phyloP scores from a whole-genome alignment of 768 basidiomycete genomes.

The Pleurotus citrinopileatus region DNA sequence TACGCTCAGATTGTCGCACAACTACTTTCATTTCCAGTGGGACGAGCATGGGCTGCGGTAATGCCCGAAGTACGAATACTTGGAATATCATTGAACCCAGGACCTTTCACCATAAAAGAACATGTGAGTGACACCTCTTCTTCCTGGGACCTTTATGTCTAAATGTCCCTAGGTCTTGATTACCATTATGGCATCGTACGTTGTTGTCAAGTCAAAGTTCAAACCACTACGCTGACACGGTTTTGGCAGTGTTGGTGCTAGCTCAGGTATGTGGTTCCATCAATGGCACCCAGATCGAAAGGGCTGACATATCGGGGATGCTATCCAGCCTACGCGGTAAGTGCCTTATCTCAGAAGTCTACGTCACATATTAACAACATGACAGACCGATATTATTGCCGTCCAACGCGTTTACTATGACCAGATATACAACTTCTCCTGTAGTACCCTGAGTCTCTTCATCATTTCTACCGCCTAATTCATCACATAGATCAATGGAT shows the following conservation, averaged over 20 bases:
- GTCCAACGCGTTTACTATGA: constrained; percentile 74
- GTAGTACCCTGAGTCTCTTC: constrained; percentile 30
- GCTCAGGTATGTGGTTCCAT: constrained; percentile 29
- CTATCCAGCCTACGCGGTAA: neutral
- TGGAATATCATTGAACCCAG: constrained; percentile 56
- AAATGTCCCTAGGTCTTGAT: constrained; percentile 44
- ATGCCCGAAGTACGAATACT: constrained; percentile 52
- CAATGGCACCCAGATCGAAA: neutral
- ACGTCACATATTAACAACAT: neutral
- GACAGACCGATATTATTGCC: constrained; percentile 61
- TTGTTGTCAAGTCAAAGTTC: neutral
- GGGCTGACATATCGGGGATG: neutral
- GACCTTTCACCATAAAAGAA: constrained; percentile 77
- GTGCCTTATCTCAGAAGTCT: neutral
- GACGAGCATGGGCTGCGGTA: constrained; percentile 53
- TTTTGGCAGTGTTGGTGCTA: constrained; percentile 52
- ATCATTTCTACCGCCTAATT: neutral
- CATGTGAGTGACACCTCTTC: constrained; percentile 44
- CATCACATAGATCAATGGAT: constrained; percentile 66
- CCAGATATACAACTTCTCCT: constrained; percentile 55
- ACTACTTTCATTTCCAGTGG: constrained; percentile 64
- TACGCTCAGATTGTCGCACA: constrained; percentile 56
- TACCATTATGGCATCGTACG: constrained; percentile 41
- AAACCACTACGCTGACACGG: constrained; percentile 12
- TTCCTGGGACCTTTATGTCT: constrained; percentile 19